Base-by-base conservation (phyloP, 495 filamentous ascomycete species). In the Penicillium lividum region DNA sequence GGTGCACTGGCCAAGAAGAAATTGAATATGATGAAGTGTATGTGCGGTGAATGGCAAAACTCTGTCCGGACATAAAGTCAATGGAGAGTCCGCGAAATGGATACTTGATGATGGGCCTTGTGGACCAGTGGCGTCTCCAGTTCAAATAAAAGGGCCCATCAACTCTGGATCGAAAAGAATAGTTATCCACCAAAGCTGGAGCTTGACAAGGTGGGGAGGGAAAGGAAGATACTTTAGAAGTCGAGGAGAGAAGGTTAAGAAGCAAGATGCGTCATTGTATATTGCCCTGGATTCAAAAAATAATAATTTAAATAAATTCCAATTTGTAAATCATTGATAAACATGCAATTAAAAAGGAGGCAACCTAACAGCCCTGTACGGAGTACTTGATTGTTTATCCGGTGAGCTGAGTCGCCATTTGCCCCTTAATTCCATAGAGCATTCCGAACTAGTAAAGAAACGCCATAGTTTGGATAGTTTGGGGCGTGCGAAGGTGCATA, bases 91-190 rank as follows among this genome's bases (percentile, higher is more conserved):
- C n/a, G 31, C 38, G 25, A 25, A 49, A 25, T 38, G 54, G 45
- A 55, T 46, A 54, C 43, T 27, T 42, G 51, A 42, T 52, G 49
- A 49, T 52, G 49, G 48, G 29, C 7, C 28, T 44, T 15, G 56
- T 58, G 56, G 56, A 53, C 47, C 56, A 40, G 56, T 58, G 56
- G 56, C 56, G 31, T 15, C 49, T 58, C 56, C 49, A 52, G 49
- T 58, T 57, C 8, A 27, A 27, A 40, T 36, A 9, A 38, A 52
- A 34, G 22, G 22, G 22, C 22, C 22, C 22, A 22, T 22, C 2
- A 22, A 22, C 22, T 22, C 31, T 52, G 49, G 31, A 52, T n/a
- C 49, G 18, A 33, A 52, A 40, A 52, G 16, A 38, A 46, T 54
- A 45, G 47, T 38, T 43, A 40, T 42, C 58, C 53, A 60, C 52